Conservation (phyloP, 768 basidiomycete species). For the Epithele typhae region DNA sequence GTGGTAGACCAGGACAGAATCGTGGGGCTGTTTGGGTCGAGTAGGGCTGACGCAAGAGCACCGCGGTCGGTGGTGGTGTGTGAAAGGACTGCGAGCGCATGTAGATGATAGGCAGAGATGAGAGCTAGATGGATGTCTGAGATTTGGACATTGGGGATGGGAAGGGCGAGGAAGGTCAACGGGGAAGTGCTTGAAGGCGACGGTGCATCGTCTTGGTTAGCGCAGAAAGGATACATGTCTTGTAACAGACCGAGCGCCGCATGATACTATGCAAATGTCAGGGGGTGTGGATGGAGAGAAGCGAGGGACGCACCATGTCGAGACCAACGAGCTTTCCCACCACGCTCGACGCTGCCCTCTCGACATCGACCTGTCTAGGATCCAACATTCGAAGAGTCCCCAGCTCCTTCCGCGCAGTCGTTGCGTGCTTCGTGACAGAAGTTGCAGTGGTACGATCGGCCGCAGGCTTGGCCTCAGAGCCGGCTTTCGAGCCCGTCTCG, state of each 20-base stretch:
- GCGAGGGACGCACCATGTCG: conserved; percentile 56
- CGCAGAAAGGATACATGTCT: conserved; percentile 42
- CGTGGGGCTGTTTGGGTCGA: conserved; percentile 25
- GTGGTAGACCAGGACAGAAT: conserved; percentile 52
- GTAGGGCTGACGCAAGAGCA: conserved; percentile 30
- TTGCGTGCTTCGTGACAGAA: conserved; percentile 32
- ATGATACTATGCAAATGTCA: conserved; percentile 41
- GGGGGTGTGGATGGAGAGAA: background rate
- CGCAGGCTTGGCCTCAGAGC: conserved; percentile 22
- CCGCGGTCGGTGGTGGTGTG: conserved; percentile 18
- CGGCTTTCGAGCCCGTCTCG: conserved; percentile 58
- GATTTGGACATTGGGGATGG: conserved; percentile 30
- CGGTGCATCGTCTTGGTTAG: conserved; percentile 18
- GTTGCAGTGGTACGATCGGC: conserved; percentile 19
- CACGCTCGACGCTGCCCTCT: conserved; percentile 67
- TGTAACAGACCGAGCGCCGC: conserved; percentile 41
- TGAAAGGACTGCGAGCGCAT: conserved; percentile 44
- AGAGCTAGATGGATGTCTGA: conserved; percentile 42
- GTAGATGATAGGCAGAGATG: conserved; percentile 55
- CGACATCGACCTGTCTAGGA: conserved; percentile 56
- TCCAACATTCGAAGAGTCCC: conserved; percentile 39
- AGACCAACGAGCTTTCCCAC: conserved; percentile 62
- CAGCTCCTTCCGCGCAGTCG: conserved; percentile 43
- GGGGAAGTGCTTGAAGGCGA: background rate
- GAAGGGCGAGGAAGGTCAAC: conserved; percentile 38